A percentile compares a stretch with the other conserved stretches of the same genome.
phyloP scores from a whole-genome alignment of 2,329 filamentous ascomycete species.

The Aspergillus chevalieri region DNA sequence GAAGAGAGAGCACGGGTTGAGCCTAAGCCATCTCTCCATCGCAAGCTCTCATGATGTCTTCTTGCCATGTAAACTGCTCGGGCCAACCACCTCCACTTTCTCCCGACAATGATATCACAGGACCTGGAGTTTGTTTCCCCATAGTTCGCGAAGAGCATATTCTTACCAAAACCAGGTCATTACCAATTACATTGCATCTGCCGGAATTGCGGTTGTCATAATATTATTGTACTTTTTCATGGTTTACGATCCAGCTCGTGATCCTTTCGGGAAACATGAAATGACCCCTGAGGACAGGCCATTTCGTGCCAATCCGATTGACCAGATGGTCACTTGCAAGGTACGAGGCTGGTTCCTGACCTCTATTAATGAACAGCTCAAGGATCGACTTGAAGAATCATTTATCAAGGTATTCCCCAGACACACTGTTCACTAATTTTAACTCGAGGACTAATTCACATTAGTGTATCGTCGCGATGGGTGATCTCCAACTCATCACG shows the following conservation, averaged over 20 bases:
- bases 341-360: not conserved
- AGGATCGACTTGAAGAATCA: not conserved
- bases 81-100: not conserved
- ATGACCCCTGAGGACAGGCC: not conserved
- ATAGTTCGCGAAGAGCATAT: not conserved
- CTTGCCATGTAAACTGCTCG: not conserved
- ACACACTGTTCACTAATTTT: not conserved
- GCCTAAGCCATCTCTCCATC: too few species aligned
- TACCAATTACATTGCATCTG: not conserved
- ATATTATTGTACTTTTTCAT: not conserved
- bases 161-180: not conserved
- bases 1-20: too few species aligned
- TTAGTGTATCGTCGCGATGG: constrained; percentile 6
- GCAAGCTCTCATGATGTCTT: too few species aligned
- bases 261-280: not conserved
- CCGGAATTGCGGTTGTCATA: not conserved
- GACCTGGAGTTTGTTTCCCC: not conserved
- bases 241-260: not conserved
- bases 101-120: not conserved
- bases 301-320: not conserved
- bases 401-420: not conserved
- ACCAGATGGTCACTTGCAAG: not conserved
- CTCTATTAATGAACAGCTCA: too few species aligned
- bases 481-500: constrained; percentile 5
- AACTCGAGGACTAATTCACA: too few species aligned